Evolutionary conservation across 805 yeast genomes (phyloP).

Genomic region (Metschnikowia shivogae): DNA sequence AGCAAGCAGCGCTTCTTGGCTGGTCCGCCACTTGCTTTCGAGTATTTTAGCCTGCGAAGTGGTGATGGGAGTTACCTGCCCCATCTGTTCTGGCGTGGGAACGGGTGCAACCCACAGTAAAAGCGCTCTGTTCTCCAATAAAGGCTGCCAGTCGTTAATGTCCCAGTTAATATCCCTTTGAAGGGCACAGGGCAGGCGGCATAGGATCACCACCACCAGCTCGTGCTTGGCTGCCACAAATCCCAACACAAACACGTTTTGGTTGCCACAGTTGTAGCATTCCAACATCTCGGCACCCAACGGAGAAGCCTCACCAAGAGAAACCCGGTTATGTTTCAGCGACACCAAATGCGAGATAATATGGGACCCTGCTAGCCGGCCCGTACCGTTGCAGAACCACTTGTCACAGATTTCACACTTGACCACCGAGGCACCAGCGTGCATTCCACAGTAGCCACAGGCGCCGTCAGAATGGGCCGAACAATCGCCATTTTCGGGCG

Average conservation of each 20-base stretch:
- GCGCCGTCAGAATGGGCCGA: background rate
- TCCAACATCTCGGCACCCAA: slow-evolving; percentile 85
- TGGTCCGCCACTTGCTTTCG: slow-evolving; percentile 78
- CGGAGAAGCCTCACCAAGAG: slow-evolving; percentile 74
- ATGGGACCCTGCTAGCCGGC: slow-evolving; percentile 61
- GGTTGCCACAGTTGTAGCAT: slow-evolving; percentile 86
- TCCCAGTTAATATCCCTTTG: slow-evolving; percentile 79
- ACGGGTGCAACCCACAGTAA: slow-evolving; percentile 76
- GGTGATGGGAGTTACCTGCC: slow-evolving; percentile 53
- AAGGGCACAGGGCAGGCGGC: slow-evolving; percentile 87
- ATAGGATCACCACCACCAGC: slow-evolving; percentile 78
- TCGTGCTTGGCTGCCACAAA: slow-evolving; percentile 84
- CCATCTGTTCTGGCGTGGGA: slow-evolving; percentile 61
- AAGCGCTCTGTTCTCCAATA: slow-evolving; percentile 75
- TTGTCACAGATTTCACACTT: slow-evolving; percentile 72
- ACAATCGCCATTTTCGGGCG: slow-evolving; percentile 1
- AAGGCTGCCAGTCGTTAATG: slow-evolving; percentile 78
- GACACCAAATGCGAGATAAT: slow-evolving; percentile 81
- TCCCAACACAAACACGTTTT: slow-evolving; percentile 74
- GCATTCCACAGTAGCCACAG: slow-evolving; percentile 75
- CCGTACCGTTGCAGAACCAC: slow-evolving; percentile 86
- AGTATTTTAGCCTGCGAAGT: slow-evolving; percentile 63
- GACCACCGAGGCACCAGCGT: slow-evolving; percentile 59
- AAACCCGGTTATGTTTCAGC: slow-evolving; percentile 69
- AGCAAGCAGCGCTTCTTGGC: slow-evolving; percentile 65